These are phyloP conservation scores for Rutstroemia sp. DNA, from an alignment of 2,329 filamentous ascomycete genomes.

Conservation along the genomic window DNA sequence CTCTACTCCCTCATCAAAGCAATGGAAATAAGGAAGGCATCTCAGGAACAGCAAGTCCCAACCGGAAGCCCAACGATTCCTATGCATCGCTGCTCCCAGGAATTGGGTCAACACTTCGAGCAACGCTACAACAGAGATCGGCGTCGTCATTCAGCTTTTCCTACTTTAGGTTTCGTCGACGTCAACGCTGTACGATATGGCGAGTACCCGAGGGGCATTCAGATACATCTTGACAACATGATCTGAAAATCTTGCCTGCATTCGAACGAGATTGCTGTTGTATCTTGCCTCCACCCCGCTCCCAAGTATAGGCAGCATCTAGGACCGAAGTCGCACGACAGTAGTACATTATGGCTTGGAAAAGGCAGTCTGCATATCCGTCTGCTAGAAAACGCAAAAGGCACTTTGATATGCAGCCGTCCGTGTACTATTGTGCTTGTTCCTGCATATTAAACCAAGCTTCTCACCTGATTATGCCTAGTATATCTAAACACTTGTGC, in stretches of 20 bases:
- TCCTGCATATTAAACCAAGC: neutral
- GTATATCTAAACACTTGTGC: neutral
- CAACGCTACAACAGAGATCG: neutral
- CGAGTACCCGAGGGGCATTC: neutral
- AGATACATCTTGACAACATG: no score
- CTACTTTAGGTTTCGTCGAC: neutral
- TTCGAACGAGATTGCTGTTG: no score
- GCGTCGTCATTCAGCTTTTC: neutral
- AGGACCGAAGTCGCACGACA: neutral
- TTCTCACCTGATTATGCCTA: neutral
- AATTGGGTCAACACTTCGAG: no score
- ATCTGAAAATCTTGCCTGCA: no score
- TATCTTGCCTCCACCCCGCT: no score
- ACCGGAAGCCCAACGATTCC: no score
- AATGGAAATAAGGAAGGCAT: no score
- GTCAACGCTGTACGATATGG: neutral
- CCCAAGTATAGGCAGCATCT: no score
- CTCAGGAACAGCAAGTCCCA: no score
- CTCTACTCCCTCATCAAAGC: neutral
- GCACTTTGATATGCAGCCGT: neutral
- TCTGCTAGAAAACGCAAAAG: neutral
- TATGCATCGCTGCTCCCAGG: no score
- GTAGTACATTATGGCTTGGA: neutral
- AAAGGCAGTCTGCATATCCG: conserved; percentile 5
- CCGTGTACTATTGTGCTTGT: conserved; percentile 4